phyloP scores from a whole-genome alignment of 306 rosid species.

The Vachellia collinsii region DNA sequence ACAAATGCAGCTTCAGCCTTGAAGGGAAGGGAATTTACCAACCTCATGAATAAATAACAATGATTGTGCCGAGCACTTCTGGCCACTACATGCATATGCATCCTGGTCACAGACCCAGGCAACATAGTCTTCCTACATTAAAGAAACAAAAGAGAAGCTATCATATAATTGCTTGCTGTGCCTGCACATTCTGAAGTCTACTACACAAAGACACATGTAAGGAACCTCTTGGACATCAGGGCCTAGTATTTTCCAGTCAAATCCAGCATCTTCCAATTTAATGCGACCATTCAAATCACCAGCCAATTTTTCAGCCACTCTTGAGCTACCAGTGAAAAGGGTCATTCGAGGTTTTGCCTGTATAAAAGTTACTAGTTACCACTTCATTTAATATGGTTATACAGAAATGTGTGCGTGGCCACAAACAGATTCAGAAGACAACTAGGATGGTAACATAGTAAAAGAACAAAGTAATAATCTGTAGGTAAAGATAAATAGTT shows the following conservation, averaged over 20 bases:
- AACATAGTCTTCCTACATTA: constrained; percentile 76
- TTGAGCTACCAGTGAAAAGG: constrained; percentile 97
- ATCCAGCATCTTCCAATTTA: constrained; percentile 97
- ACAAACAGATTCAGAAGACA: not conserved
- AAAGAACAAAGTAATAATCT: not conserved
- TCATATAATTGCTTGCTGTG: constrained; percentile 15
- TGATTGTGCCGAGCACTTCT: constrained; percentile 96
- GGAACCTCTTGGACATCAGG: constrained; percentile 95
- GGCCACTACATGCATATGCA: constrained; percentile 99
- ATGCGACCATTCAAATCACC: constrained; percentile 82
- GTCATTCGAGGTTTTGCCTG: constrained; percentile 94
- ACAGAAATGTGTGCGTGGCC: constrained; percentile 10
- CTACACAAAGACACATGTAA: not conserved
- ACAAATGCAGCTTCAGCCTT: constrained; percentile 22
- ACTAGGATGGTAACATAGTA: not conserved
- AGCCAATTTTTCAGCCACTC: constrained; percentile 94
- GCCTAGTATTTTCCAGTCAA: constrained; percentile 97
- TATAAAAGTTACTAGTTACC: constrained; percentile 35
- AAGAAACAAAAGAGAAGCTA: constrained; percentile 39
- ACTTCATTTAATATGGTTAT: constrained; percentile 13
- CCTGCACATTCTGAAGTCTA: constrained; percentile 22
- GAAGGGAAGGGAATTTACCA: constrained; percentile 36
- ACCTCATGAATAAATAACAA: constrained; percentile 95
- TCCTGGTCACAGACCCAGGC: constrained; percentile 99
- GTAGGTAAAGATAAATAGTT: not conserved